Base-by-base conservation (phyloP, 2,329 filamentous ascomycete genomes). In the Scedosporium boydii region DNA sequence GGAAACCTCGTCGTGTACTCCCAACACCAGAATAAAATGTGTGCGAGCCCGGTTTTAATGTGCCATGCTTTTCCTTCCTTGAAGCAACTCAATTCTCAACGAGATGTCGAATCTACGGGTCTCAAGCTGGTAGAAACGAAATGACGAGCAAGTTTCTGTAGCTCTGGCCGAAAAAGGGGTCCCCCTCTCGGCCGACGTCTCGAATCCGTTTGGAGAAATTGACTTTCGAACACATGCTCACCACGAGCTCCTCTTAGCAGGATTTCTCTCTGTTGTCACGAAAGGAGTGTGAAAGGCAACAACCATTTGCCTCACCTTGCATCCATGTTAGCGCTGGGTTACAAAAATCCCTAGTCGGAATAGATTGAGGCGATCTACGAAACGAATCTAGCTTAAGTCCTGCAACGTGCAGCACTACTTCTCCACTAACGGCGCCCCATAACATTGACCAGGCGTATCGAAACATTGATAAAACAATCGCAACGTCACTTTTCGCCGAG, bases 401-500 rank as follows among this genome's bases (percentile, higher is more conserved):
- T 53, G 48, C 48, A 21, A 46, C 42, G 48, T 53, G 48, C 48
- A 53, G n/a, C 4, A 53, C 18, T 6, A 59, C 9, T 59, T 59
- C 57, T 44, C 57, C 57, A 59, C 57, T 41, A 59, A 59, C 57
- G 29, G 26, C 55, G 55, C 55, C 55, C 55, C 34, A 34, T 58
- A 14, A 34, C 55, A 9, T 29, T n/a, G 57, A 41, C 57, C 57
- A n/a, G 38, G 18, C 55, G 16, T 23, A 59, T 41, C 57, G 57
- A 59, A 59, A 59, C 57, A 59, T 59, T 59, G 57, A 59, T 59
- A 59, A 59, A 59, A 59, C 57, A 59, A 41, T 41, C 57, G 57
- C 16, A 59, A 59, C 27, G 57, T 59, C 29, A 59, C 57, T 23
- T 41, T 18, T 21, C n/a, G 29, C 29, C n/a, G n/a, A 26, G 23